Evolutionary conservation across 2,329 filamentous ascomycete genomes (phyloP).

Genomic region (Plenodomus lindquistii): DNA sequence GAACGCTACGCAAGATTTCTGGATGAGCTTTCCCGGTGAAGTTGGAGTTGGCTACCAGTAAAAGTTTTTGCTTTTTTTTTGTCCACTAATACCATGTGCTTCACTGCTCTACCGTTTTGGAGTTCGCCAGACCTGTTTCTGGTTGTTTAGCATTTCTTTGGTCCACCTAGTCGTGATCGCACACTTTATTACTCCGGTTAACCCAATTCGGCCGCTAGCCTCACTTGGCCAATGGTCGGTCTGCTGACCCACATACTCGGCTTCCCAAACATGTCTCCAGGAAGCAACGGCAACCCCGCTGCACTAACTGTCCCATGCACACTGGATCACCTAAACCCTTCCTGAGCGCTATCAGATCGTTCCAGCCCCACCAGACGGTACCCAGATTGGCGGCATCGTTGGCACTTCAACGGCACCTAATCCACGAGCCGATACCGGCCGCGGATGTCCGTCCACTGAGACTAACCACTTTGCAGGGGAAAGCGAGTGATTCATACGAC

Average conservation of each 20-base stretch:
- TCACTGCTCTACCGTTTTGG: no score
- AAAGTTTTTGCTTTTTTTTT: not conserved
- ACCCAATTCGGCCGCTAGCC: not conserved
- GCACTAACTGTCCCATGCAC: not conserved
- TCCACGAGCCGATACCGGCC: slow-evolving; percentile 13
- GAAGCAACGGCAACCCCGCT: not conserved
- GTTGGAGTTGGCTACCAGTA: slow-evolving; percentile 37
- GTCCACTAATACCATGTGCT: not conserved
- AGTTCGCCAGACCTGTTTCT: no score
- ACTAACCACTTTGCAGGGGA: not conserved
- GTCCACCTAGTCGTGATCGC: no score
- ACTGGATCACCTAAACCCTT: slow-evolving; percentile 1
- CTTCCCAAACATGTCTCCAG: not conserved
- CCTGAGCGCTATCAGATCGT: no score
- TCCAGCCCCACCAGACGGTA: not conserved
- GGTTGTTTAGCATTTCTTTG: no score
- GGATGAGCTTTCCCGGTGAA: slow-evolving; percentile 45
- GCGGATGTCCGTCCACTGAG: slow-evolving; percentile 6
- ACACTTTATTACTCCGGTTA: not conserved
- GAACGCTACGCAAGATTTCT: slow-evolving; percentile 46
- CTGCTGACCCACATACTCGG: slow-evolving; percentile 2
- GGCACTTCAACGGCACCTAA: not conserved
- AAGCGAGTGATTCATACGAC: slow-evolving; percentile 8
- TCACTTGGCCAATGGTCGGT: not conserved
- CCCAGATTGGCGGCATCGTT: not conserved